These are phyloP conservation scores for Catenaria anguillulae DNA, from an alignment of 371 early-diverging fungal species.

Conservation along the genomic window DNA sequence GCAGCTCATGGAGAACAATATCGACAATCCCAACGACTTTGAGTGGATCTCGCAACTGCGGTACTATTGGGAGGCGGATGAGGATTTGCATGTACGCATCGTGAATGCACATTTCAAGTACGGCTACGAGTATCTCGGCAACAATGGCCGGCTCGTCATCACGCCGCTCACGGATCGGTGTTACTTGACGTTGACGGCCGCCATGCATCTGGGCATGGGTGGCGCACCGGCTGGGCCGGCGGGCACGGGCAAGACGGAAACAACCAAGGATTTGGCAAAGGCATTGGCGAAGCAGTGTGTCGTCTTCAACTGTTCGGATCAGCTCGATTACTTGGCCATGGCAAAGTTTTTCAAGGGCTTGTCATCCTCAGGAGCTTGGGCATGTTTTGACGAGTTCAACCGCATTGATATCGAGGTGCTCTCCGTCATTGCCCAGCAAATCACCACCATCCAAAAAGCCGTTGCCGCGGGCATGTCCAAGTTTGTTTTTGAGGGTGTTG, in stretches of 20 bases:
- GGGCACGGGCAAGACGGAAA: slow-evolving; percentile 45
- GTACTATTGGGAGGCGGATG: slow-evolving; percentile 39
- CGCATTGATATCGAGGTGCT: slow-evolving; percentile 37
- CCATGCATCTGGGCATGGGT: slow-evolving; percentile 44
- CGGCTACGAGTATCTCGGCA: slow-evolving; percentile 40
- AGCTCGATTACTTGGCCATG: slow-evolving; percentile 42
- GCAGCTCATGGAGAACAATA: slow-evolving; percentile 26
- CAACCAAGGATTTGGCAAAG: slow-evolving; percentile 41
- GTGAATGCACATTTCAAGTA: slow-evolving; percentile 41
- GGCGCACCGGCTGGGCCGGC: slow-evolving; percentile 41
- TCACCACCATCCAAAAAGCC: slow-evolving; percentile 40
- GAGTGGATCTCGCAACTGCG: slow-evolving; percentile 45
- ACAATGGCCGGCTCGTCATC: slow-evolving; percentile 39
- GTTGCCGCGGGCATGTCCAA: slow-evolving; percentile 25
- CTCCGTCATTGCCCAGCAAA: slow-evolving; percentile 42
- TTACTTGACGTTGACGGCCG: slow-evolving; percentile 34
- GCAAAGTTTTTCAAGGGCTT: slow-evolving; percentile 44
- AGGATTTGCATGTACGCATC: slow-evolving; percentile 33
- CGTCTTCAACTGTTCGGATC: slow-evolving; percentile 44
- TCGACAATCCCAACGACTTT: slow-evolving; percentile 33
- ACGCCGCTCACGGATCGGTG: slow-evolving; percentile 39
- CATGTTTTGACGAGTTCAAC: slow-evolving; percentile 48
- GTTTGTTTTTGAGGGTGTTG: slow-evolving; percentile 40
- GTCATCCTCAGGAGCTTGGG: slow-evolving; percentile 39
- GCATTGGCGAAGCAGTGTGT: slow-evolving; percentile 45